Conservation (phyloP, 371 early-diverging fungal species). For the Mucor indicus region DNA sequence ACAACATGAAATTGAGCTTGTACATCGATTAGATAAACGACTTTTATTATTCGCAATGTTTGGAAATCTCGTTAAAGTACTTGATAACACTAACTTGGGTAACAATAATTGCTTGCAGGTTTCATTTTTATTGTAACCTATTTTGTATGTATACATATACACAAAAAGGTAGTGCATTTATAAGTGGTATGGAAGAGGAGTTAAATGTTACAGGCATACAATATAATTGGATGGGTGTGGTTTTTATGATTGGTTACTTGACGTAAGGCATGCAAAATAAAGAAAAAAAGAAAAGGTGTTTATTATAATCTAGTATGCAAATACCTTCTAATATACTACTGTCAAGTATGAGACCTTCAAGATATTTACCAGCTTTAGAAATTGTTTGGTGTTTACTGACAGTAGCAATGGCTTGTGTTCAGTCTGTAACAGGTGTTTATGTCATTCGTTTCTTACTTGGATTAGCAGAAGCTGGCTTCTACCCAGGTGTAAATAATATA, state of each 20-base stretch:
- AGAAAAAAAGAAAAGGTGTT: slow-evolving; percentile 1
- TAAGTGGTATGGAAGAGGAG: slow-evolving; percentile 55
- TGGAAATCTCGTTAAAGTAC: slow-evolving; percentile 39
- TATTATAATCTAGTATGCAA: slow-evolving; percentile 37
- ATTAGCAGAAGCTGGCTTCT: slow-evolving; percentile 61
- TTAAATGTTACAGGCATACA: slow-evolving; percentile 30
- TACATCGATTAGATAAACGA: slow-evolving; percentile 33
- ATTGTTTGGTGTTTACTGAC: slow-evolving; percentile 55
- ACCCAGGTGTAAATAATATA: slow-evolving; percentile 40
- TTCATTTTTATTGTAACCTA: no score
- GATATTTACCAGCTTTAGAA: slow-evolving; percentile 52
- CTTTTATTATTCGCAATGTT: slow-evolving; percentile 44
- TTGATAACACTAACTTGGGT: slow-evolving; percentile 44
- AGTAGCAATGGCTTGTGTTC: slow-evolving; percentile 59
- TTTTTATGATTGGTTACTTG: slow-evolving; percentile 44
- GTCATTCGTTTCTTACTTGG: slow-evolving; percentile 57
- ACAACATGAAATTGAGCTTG: slow-evolving; percentile 24
- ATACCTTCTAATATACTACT: slow-evolving; percentile 61
- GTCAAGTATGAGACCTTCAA: slow-evolving; percentile 48
- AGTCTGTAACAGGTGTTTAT: slow-evolving; percentile 44
- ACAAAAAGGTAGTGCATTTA: slow-evolving; percentile 39
- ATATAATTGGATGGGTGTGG: slow-evolving; percentile 45
- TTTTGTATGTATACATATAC: no score
- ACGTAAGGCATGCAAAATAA: no score
- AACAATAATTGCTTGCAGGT: no score